Conservation (phyloP, 1,284 basidiomycete species). For the Peniophora sp. region DNA sequence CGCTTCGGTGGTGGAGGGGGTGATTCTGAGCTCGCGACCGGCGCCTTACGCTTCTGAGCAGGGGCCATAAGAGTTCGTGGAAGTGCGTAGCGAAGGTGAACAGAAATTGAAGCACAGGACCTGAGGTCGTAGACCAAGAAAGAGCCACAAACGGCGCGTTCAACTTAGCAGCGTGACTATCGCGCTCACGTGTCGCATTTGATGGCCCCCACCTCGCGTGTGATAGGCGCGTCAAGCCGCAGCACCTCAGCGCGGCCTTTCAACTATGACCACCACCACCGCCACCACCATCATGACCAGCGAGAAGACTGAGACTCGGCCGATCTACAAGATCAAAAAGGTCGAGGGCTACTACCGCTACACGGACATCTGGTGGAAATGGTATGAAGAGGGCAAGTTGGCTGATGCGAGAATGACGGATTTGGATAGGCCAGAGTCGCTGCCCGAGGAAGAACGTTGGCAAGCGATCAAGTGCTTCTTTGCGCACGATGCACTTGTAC, state of each 20-base stretch:
- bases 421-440: conserved; percentile 30
- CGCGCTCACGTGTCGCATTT: not conserved
- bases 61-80: conserved; percentile 17
- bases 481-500: conserved; percentile 54
- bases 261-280: conserved; percentile 1
- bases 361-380: conserved; percentile 73
- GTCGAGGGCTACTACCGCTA: conserved; percentile 62
- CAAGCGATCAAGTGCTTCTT: conserved; percentile 62
- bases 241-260: not conserved
- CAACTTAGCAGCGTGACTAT: not conserved
- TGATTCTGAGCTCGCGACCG: conserved; percentile 30
- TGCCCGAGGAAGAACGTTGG: conserved; percentile 42
- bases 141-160: conserved; percentile 5
- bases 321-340: conserved; percentile 31
- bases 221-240: not conserved
- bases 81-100: not conserved
- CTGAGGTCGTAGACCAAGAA: conserved; percentile 6
- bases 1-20: conserved; percentile 38
- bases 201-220: not conserved
- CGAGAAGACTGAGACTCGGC: conserved; percentile 7
- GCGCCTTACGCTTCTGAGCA: conserved; percentile 22
- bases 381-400: conserved; percentile 27
- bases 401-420: conserved; percentile 1
- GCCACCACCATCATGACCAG: not conserved
- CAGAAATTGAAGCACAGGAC: not conserved